Base-by-base conservation (phyloP, 148 eudicot genomes). In the Camellia lanceoleosa region DNA sequence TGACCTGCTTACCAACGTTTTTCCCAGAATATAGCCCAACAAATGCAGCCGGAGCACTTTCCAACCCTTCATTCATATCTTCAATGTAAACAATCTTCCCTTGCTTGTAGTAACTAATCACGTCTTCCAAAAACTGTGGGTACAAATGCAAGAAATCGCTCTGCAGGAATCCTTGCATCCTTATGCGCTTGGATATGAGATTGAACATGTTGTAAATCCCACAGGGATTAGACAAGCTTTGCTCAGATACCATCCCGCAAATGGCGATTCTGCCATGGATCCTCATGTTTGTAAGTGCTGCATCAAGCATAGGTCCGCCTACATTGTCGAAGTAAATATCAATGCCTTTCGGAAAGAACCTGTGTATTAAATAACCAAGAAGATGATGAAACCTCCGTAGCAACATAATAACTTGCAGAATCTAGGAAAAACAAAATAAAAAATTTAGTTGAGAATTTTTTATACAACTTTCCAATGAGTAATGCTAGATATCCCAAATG, bases 291-390 rank as follows among this genome's bases (percentile, higher is more conserved):
- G 80, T 73, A n/a, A 92, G 93, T 56, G 86, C 98, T 56, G 98
- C 98, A 52, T 94, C 98, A 9, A 94, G 98, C 94, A 92, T 94
- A 11, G 87, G 58, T 52, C 98, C 98, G 2, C 98, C 98, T 5
- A 94, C 98, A 58, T 94, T 92, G 63, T 94, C 98, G 59, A 94
- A 94, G 88, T 94, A 94, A 70, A 94, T 89, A 85, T 94, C 98
- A 4, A 94, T 91, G 61, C 98, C 98, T 83, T 89, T 67, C 3
- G 97, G 94, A 71, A 94, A 92, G 76, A 81, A 87, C 87, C 98
- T 92, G 88, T 23, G 44, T 20, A 72, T 44, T 65, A 46, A 75
- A 54, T 23, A 42, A 43, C 46, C 2, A 58, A 68, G 19, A n/a
- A 60, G 8, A 43, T 20, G 30, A 2, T 63, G 9, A 19, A 8